Conservation (phyloP, 1,284 basidiomycete genomes). For the Papiliotrema terrestris region DNA sequence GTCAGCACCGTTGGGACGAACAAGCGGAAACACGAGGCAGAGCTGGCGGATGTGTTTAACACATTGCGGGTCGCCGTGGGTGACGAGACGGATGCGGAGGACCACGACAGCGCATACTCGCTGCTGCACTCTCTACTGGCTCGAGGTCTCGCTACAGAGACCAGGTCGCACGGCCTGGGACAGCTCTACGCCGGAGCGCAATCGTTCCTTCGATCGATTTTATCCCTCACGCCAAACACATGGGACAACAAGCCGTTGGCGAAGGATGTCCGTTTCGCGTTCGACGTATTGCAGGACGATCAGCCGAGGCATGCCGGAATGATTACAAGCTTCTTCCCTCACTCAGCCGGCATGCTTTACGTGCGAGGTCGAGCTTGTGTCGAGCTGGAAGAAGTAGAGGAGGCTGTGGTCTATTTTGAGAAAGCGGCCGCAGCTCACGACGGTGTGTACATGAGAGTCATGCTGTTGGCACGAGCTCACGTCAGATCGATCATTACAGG, state of each 20-base stretch:
- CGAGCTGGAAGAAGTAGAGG: constrained; percentile 66
- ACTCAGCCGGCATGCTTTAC: constrained; percentile 70
- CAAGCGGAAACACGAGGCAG: constrained; percentile 20
- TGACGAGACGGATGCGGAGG: constrained; percentile 25
- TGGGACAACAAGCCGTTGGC: constrained; percentile 29
- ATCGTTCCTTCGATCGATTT: constrained; percentile 21
- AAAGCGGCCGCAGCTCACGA: constrained; percentile 63
- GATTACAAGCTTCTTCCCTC: constrained; percentile 68
- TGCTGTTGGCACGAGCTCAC: constrained; percentile 40
- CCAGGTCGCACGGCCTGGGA: constrained; percentile 59
- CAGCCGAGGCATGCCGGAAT: constrained; percentile 63
- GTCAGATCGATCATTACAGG: constrained; percentile 52
- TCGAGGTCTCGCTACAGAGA: constrained; percentile 21
- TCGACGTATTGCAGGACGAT: constrained; percentile 63
- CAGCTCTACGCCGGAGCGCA: constrained; percentile 61
- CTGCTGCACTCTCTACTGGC: constrained; percentile 66
- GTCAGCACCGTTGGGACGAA: constrained; percentile 13
- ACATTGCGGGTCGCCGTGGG: constrained; percentile 43
- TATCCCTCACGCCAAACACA: constrained; percentile 10
- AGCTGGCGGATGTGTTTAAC: constrained; percentile 50
- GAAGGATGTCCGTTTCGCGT: constrained; percentile 65
- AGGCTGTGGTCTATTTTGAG: constrained; percentile 67
- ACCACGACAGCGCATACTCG: constrained; percentile 57
- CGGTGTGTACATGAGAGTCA: constrained; percentile 55
- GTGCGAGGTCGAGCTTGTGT: constrained; percentile 67